A percentile compares a stretch with the other conserved stretches of the same genome.
Evolutionary conservation across 2,329 filamentous ascomycete species (phyloP).

Genomic region (Trichophyton equinum): DNA sequence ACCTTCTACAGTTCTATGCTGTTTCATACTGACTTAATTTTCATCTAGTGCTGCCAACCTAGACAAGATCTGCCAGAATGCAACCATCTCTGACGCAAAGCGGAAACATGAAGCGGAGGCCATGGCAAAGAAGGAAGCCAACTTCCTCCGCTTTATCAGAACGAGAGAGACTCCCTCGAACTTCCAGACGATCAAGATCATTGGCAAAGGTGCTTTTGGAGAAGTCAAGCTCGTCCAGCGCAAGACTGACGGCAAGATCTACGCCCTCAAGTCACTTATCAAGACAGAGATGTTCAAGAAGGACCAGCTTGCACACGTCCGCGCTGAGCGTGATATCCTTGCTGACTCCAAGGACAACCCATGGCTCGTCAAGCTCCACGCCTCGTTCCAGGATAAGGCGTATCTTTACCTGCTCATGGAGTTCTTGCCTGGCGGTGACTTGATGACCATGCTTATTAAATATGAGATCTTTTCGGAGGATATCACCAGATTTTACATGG

Average conservation of each 20-base stretch:
- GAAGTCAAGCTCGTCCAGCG: constrained; percentile 96
- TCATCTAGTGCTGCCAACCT: constrained; percentile 69
- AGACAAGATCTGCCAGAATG: constrained; percentile 70
- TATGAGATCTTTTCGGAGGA: constrained; percentile 99
- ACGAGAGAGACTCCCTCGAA: constrained; percentile 93
- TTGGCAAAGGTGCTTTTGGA: constrained; percentile 96
- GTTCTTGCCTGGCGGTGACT: constrained; percentile 90
- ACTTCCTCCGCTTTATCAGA: constrained; percentile 95
- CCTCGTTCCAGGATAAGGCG: constrained; percentile 90
- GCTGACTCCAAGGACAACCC: constrained; percentile 94
- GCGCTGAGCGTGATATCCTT: constrained; percentile 91
- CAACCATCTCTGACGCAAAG: constrained; percentile 58
- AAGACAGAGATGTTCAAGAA: constrained; percentile 99
- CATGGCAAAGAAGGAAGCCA: constrained; percentile 80
- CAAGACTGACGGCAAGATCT: constrained; percentile 91
- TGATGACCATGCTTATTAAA: constrained; percentile 99
- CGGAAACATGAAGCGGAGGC: constrained; percentile 77
- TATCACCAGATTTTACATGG: constrained; percentile 98
- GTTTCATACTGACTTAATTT: neutral
- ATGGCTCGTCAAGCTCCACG: constrained; percentile 97
- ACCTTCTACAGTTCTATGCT: neutral
- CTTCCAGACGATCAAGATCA: constrained; percentile 93
- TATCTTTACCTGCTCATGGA: constrained; percentile 99
- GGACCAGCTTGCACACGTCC: constrained; percentile 92
- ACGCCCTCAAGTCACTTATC: constrained; percentile 94